These are phyloP conservation scores for Aspergillus conjunctus DNA, from an alignment of 495 filamentous ascomycete genomes.

Conservation along the genomic window DNA sequence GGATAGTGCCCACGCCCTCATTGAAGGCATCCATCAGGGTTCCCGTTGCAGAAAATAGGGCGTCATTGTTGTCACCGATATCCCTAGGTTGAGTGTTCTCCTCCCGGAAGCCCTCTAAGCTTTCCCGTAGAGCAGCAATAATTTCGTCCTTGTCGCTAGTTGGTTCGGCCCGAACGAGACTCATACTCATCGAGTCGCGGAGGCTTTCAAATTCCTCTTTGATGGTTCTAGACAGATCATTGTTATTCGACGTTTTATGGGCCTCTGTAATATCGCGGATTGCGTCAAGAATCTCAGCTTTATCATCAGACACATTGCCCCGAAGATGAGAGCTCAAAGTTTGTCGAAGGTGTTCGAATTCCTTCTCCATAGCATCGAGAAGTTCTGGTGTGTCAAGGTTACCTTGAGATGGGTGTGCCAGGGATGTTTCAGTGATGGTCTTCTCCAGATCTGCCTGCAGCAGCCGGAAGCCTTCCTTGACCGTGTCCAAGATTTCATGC, in stretches of 20 bases:
- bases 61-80: conserved; percentile 58
- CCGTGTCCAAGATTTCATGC: conserved; percentile 74
- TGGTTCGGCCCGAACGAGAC: conserved; percentile 38
- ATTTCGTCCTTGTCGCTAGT: conserved; percentile 53
- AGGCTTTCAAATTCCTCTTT: conserved; percentile 76
- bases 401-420: conserved; percentile 35
- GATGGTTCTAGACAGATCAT: conserved; percentile 51
- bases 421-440: conserved; percentile 51
- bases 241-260: conserved; percentile 24
- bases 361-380: conserved; percentile 70
- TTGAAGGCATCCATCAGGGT: conserved; percentile 82
- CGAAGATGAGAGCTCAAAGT: conserved; percentile 70
- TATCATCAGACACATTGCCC: conserved; percentile 55
- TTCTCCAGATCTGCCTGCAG: conserved; percentile 73
- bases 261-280: conserved; percentile 55
- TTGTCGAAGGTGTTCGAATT: conserved; percentile 69
- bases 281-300: conserved; percentile 62
- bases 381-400: conserved; percentile 57
- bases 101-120: conserved; percentile 65
- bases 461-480: conserved; percentile 70
- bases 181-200: conserved; percentile 56
- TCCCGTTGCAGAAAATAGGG: conserved; percentile 60
- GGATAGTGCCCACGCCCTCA: conserved; percentile 75
- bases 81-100: conserved; percentile 62
- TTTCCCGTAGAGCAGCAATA: conserved; percentile 68